Evolutionary conservation across 1,139 yeast species (phyloP).

Genomic region (Meyerozyma elateridarum): DNA sequence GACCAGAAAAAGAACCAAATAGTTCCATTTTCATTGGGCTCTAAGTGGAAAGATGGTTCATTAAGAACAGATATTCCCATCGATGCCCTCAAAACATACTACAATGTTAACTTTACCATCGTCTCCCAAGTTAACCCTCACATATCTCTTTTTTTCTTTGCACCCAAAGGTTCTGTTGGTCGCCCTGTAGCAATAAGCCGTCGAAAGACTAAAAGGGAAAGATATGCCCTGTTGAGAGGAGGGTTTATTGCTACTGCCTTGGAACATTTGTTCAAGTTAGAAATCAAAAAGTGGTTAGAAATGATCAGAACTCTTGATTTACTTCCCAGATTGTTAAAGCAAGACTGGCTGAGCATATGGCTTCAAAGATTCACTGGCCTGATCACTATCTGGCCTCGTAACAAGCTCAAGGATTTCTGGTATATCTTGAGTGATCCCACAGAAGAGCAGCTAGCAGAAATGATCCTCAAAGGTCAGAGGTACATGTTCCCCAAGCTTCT

Average conservation of each 20-base stretch:
- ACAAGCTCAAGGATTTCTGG: constrained; percentile 54
- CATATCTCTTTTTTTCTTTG: constrained; percentile 68
- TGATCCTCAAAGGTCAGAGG: constrained; percentile 60
- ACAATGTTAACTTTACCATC: constrained; percentile 69
- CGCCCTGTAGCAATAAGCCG: constrained; percentile 61
- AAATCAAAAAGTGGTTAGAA: constrained; percentile 71
- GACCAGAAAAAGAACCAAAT: constrained; percentile 39
- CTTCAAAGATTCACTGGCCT: constrained; percentile 72
- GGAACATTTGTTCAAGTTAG: constrained; percentile 67
- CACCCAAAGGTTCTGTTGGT: constrained; percentile 80
- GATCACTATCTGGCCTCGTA: constrained; percentile 73
- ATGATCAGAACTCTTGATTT: constrained; percentile 62
- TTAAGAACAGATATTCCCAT: constrained; percentile 69
- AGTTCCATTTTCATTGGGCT: constrained; percentile 69
- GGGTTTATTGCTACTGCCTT: constrained; percentile 72
- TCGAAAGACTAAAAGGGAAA: constrained; percentile 37
- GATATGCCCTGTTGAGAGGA: constrained; percentile 55
- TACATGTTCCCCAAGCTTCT: constrained; percentile 64
- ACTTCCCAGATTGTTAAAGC: constrained; percentile 64
- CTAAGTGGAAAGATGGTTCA: constrained; percentile 73
- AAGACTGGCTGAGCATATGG: constrained; percentile 79
- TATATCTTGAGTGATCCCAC: constrained; percentile 68
- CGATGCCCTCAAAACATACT: constrained; percentile 66
- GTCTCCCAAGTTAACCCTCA: constrained; percentile 86
- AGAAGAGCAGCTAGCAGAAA: constrained; percentile 48